Evolutionary conservation across 129 eudicot genomes (phyloP), one percentile per base, ranked within the genome.

Genomic region (Ambrosia artemisiifolia): DNA sequence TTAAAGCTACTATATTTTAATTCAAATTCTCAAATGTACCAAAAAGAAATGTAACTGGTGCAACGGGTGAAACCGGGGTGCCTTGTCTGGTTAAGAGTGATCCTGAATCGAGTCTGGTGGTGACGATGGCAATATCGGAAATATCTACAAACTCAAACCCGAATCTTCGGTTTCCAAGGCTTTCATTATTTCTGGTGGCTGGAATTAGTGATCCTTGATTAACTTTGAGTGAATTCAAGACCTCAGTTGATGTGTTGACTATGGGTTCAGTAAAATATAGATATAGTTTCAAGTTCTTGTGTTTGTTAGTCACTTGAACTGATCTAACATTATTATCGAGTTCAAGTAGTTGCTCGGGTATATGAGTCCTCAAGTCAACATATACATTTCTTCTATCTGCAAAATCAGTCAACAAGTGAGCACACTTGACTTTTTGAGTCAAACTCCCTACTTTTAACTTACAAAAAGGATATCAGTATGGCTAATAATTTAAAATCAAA

Each of bases 31-130:
- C 13, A 34, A 54, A 53, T 79, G 63, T 86, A 94, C 98, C 98
- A 46, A 74, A 94, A 55, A 94, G 97, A 75, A 94, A 94, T 30
- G 97, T 90, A 60, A 86, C 91, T 17, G 97, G 96, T 74, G 89
- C 72, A 2, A 86, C 84, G 0, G 88, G 85, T 79, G 97, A 82
- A 85, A 88, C 89, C n/a, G 91, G 78, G 63, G 92, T 80, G 75
- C 96, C 97, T 69, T 85, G 92, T 81, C 92, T 84, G 79, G 84
- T 86, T 7, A 86, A 28, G 49, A 94, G 62, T 59, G 38, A 50
- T 61, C 74, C 63, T 24, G 97, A 81, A 34, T 87, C 76, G 2
- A 94, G 78, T 70, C 75, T 76, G 63, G 82, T 79, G 2, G 95
- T 94, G 57, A 86, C 88, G 28, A 94, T 68, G 20, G 93, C 87